Percentiles rank a stretch among this genome's conserved stretches.
These are phyloP conservation scores for Rutstroemia sp. DNA, from an alignment of 2,329 filamentous ascomycete genomes.

Conservation along the genomic window DNA sequence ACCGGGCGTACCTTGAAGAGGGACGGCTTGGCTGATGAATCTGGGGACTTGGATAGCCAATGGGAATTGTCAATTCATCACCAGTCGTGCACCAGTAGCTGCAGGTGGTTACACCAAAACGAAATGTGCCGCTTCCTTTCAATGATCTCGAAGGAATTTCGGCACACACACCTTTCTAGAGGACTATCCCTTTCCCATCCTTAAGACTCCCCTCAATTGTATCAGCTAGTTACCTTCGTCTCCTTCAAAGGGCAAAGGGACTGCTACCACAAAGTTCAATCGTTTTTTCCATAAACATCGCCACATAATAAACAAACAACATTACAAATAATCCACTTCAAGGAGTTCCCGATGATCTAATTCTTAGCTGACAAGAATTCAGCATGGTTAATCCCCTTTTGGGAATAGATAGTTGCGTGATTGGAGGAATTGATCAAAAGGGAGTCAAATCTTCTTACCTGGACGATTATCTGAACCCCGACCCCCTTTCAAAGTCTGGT, in stretches of 20 bases:
- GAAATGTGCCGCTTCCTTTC: not conserved
- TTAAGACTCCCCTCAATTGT: too few relatives aligned
- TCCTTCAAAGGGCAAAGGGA: not conserved
- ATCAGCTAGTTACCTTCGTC: not conserved
- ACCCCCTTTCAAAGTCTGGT: constrained; percentile 1
- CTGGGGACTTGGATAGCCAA: not conserved
- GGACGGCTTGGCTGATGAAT: too few relatives aligned
- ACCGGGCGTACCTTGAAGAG: too few relatives aligned
- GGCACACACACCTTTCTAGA: not conserved
- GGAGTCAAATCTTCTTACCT: not conserved
- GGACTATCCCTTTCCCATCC: too few relatives aligned
- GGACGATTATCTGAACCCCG: not conserved
- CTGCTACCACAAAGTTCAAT: not conserved
- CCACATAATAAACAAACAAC: not conserved
- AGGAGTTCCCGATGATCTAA: not conserved
- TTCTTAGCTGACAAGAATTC: not conserved
- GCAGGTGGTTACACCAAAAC: not conserved
- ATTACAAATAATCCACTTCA: not conserved
- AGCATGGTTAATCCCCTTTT: not conserved
- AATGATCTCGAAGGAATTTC: not conserved
- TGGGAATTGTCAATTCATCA: not conserved
- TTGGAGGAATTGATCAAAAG: constrained; percentile 4
- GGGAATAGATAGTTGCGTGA: not conserved
- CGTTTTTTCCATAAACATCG: not conserved
- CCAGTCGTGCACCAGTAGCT: too few relatives aligned